phyloP scores from a whole-genome alignment of 176 grass and related monocot species.

The Melocanna baccifera region DNA sequence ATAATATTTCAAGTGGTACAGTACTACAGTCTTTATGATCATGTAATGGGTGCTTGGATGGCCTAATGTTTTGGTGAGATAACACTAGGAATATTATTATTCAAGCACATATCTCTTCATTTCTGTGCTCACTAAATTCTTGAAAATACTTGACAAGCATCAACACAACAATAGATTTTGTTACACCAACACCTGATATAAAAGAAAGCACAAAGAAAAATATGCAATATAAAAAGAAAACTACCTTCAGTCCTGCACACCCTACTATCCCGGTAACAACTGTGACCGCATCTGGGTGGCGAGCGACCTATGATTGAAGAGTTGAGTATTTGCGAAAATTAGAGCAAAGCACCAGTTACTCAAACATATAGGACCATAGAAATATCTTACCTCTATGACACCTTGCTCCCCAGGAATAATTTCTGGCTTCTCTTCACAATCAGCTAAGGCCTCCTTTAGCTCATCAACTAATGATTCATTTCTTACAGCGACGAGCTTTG shows the following conservation, averaged over 20 bases:
- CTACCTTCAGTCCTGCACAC: conserved; percentile 96
- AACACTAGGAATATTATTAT: neutral
- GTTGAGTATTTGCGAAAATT: conserved; percentile 4
- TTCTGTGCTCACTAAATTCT: neutral
- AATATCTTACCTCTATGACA: conserved; percentile 64
- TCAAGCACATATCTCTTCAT: neutral
- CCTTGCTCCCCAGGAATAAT: conserved; percentile 99
- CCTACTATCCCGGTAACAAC: conserved; percentile 98
- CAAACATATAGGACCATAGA: neutral
- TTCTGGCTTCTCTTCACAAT: conserved; percentile 82
- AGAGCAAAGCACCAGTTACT: neutral
- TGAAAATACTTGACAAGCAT: neutral
- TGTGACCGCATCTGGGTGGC: conserved; percentile 84
- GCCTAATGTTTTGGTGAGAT: neutral
- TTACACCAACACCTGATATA: neutral
- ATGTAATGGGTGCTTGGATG: neutral
- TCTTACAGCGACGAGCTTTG: conserved; percentile 79
- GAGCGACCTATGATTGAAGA: conserved; percentile 61
- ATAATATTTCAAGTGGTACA: neutral
- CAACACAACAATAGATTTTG: neutral
- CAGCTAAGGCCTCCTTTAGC: conserved; percentile 92
- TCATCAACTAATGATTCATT: conserved; percentile 77
- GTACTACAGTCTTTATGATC: neutral
- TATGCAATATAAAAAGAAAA: conserved; percentile 8
- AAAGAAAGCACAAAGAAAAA: conserved; percentile 4